These are phyloP conservation scores for Epichloe festucae DNA, from an alignment of 2,329 filamentous ascomycete genomes.

Conservation along the genomic window DNA sequence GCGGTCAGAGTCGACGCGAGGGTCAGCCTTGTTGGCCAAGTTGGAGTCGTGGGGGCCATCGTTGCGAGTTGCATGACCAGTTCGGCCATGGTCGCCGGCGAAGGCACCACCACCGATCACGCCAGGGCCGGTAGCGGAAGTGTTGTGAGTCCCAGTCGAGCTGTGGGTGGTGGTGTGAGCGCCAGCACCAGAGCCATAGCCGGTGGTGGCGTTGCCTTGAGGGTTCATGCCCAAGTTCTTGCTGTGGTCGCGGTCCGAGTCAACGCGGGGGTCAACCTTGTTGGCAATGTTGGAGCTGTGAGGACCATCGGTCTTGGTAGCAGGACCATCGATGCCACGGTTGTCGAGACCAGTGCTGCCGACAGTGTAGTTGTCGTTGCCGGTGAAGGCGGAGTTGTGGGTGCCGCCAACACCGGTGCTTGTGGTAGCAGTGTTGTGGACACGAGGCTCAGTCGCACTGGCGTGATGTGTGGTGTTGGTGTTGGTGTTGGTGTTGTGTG, in stretches of 20 bases:
- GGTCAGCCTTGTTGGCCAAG: slow-evolving; percentile 37
- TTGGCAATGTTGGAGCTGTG: slow-evolving; percentile 34
- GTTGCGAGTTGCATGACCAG: slow-evolving; percentile 15
- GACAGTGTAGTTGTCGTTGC: slow-evolving; percentile 31
- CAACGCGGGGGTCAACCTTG: slow-evolving; percentile 42
- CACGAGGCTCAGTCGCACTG: slow-evolving; percentile 36
- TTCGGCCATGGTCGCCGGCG: neutral
- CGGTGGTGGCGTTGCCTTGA: slow-evolving; percentile 12
- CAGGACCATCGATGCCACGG: slow-evolving; percentile 12
- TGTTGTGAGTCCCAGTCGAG: neutral
- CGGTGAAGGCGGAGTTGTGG: slow-evolving; percentile 14
- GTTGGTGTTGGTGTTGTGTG: neutral
- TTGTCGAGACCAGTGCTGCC: slow-evolving; percentile 3
- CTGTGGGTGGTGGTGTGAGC: neutral
- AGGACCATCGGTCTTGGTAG: slow-evolving; percentile 27
- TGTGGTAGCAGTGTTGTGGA: slow-evolving; percentile 20
- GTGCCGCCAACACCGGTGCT: slow-evolving; percentile 10
- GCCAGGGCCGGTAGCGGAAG: neutral
- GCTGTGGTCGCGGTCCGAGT: slow-evolving; percentile 35
- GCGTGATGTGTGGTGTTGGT: slow-evolving; percentile 8
- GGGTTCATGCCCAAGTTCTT: slow-evolving; percentile 20
- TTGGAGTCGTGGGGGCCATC: slow-evolving; percentile 35
- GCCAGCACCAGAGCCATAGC: slow-evolving; percentile 4
- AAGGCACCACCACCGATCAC: slow-evolving; percentile 4
- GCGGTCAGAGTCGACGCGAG: slow-evolving; percentile 39